Conservation (phyloP, 257 asterid species). For the Solanum medicagineum region DNA sequence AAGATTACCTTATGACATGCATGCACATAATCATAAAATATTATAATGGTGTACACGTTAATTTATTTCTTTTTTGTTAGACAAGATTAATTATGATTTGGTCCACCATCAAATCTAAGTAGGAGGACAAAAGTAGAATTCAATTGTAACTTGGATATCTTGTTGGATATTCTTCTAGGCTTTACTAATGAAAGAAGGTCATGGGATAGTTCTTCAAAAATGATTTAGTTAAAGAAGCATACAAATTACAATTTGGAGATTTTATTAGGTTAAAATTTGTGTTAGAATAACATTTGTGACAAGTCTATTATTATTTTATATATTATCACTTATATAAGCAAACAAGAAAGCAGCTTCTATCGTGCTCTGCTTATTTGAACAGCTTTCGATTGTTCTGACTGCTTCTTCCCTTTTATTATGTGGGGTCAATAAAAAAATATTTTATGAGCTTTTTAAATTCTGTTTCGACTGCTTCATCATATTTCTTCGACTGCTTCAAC, state of each 20-base stretch:
- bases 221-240: not conserved
- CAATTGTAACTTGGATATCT: not conserved
- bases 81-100: not conserved
- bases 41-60: not conserved
- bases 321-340: too few species aligned
- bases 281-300: not conserved
- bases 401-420: too few species aligned
- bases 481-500: too few species aligned
- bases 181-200: not conserved
- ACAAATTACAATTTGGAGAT: not conserved
- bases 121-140: not conserved
- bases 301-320: not conserved
- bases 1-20: not conserved
- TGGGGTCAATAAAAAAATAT: too few species aligned
- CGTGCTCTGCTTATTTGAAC: too few species aligned
- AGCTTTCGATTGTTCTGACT: rapidly evolving
- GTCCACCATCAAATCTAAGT: not conserved
- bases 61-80: not conserved
- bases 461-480: too few species aligned
- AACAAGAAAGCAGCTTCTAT: too few species aligned
- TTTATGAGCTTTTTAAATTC: too few species aligned
- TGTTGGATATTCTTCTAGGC: not conserved
- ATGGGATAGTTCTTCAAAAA: not conserved
- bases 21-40: not conserved
- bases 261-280: not conserved